A percentile compares a stretch with the other conserved stretches of the same genome.
These are phyloP conservation scores for Teunomyces tritomae DNA, from an alignment of 805 yeast species.

Conservation along the genomic window DNA sequence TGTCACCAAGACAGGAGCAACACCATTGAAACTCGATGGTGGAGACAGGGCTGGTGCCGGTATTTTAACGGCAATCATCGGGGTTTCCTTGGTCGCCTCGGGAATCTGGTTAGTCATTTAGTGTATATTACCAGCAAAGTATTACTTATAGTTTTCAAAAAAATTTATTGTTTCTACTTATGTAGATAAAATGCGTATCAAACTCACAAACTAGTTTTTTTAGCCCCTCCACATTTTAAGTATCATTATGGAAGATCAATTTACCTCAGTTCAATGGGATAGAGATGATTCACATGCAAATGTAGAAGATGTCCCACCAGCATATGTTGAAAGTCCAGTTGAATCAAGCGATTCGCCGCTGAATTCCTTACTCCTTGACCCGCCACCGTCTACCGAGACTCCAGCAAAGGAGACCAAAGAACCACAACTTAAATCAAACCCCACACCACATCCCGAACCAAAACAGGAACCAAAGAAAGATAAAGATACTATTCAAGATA, in stretches of 20 bases:
- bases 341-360: constrained; percentile 1
- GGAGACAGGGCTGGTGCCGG: constrained; percentile 78
- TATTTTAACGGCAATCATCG: constrained; percentile 67
- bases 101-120: constrained; percentile 78
- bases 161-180: not conserved
- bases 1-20: constrained; percentile 34
- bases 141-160: not conserved
- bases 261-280: constrained; percentile 59
- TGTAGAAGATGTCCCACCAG: constrained; percentile 8
- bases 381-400: not conserved
- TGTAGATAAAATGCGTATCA: not conserved
- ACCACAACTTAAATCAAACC: not conserved
- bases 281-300: constrained; percentile 33
- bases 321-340: not conserved
- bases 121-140: not conserved
- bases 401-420: not conserved
- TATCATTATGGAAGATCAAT: constrained; percentile 41
- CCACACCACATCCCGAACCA: constrained; percentile 1
- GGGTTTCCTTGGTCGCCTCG: constrained; percentile 53
- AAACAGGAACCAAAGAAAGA: too few species aligned
- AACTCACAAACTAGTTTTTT: not conserved
- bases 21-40: constrained; percentile 10
- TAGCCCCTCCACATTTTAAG: not conserved
- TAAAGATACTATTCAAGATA: too few species aligned
- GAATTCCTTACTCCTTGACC: constrained; percentile 1